Conservation (phyloP, 2,329 filamentous ascomycete genomes). For the Rhinocladiella mackenziei region DNA sequence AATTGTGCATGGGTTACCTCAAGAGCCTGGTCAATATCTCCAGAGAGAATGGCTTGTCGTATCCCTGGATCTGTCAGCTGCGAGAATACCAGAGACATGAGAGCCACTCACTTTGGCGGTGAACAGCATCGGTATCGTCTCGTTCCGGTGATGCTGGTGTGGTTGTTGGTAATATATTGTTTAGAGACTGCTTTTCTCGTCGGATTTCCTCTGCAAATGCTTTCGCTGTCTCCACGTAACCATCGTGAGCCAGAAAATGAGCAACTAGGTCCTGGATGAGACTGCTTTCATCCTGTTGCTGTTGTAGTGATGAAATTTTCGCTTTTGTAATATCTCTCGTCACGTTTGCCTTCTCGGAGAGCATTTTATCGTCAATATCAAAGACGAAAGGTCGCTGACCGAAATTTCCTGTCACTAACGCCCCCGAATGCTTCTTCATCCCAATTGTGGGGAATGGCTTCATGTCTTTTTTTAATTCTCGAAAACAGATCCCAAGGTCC, state of each 20-base stretch:
- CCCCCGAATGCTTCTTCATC: constrained; percentile 60
- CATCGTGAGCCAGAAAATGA: constrained; percentile 90
- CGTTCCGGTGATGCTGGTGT: constrained; percentile 51
- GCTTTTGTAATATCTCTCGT: constrained; percentile 58
- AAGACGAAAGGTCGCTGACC: constrained; percentile 74
- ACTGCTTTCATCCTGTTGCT: constrained; percentile 59
- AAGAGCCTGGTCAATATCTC: constrained; percentile 87
- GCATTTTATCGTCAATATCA: constrained; percentile 76
- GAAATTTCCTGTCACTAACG: constrained; percentile 59
- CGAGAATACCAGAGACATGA: constrained; percentile 1
- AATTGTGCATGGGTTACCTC: constrained; percentile 76
- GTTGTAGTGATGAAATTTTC: constrained; percentile 58
- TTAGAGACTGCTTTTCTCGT: constrained; percentile 66
- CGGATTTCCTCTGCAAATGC: constrained; percentile 81
- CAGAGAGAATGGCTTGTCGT: constrained; percentile 78
- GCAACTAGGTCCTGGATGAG: constrained; percentile 78
- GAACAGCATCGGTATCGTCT: constrained; percentile 80
- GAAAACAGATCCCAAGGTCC: constrained; percentile 53
- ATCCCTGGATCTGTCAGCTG: constrained; percentile 58
- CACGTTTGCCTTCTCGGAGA: constrained; percentile 60
- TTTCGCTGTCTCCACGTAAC: constrained; percentile 87
- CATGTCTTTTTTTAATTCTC: constrained; percentile 39
- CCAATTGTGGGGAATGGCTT: constrained; percentile 56
- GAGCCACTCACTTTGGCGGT: constrained; percentile 69
- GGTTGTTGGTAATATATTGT: constrained; percentile 53